A percentile compares a stretch with the other conserved stretches of the same genome.
These are phyloP conservation scores for Camellia japonica DNA, from an alignment of 148 eudicot genomes.

Conservation along the genomic window DNA sequence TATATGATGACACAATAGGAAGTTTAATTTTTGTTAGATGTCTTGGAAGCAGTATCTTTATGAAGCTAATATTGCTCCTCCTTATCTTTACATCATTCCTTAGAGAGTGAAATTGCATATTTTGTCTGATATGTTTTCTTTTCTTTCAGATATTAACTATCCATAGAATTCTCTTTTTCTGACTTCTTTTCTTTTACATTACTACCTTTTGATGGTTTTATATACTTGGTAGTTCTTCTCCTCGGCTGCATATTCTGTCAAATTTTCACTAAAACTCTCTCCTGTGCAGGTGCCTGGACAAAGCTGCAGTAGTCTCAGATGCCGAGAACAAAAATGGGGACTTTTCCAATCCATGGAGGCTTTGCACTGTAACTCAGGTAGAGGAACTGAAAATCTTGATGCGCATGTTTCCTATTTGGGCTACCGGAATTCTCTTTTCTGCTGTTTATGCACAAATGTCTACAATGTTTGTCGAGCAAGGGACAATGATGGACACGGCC, in stretches of 20 bases:
- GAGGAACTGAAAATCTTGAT: conserved; percentile 51
- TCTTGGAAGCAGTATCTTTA: neutral
- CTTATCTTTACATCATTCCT: too few species aligned
- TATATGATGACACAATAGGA: neutral
- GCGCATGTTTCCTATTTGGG: conserved; percentile 58
- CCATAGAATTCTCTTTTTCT: too few species aligned
- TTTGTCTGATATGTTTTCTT: too few species aligned
- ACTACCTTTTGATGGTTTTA: neutral
- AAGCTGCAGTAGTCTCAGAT: conserved; percentile 43
- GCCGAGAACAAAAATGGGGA: conserved; percentile 28
- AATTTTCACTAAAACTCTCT: neutral
- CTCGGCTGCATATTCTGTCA: too few species aligned
- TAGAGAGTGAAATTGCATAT: neutral
- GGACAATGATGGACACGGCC: conserved; percentile 44
- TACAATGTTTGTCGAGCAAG: conserved; percentile 54
- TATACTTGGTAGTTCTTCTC: too few species aligned
- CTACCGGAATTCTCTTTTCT: conserved; percentile 44
- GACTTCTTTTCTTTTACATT: neutral
- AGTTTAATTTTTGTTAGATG: neutral
- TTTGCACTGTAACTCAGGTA: conserved; percentile 50
- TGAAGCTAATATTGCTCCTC: neutral
- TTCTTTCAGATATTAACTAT: too few species aligned
- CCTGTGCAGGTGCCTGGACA: conserved; percentile 48
- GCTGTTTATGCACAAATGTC: conserved; percentile 50
- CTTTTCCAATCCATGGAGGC: neutral